Base-by-base conservation (phyloP, 257 asterid species). In the Scutellaria galericulata region DNA sequence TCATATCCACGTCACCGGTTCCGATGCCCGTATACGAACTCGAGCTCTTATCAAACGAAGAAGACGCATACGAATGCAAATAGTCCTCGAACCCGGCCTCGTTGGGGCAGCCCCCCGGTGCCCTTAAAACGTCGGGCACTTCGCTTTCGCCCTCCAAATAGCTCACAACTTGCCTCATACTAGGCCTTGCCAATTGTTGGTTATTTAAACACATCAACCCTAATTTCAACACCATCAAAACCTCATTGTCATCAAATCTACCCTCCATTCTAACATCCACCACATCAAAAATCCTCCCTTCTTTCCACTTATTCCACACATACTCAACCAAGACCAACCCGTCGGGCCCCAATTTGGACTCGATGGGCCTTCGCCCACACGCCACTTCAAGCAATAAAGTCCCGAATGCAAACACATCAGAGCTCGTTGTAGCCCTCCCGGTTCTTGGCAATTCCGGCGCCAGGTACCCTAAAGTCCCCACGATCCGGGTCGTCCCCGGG, bases 391-490 rank as follows among this genome's bases (percentile, higher is more conserved):
- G 84, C 80, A 88, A 58, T 10, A 84, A 71, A 10, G 88, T 79
- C 8, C 96, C 93, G 13, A 85, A 89, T 1, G 88, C 90, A 52
- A 69, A 87, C 63, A 87, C 85, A 48, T 89, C 96, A 0, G 93
- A 83, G 5, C 83, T 9, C 7, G 87, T 83, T 0, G 93, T 85
- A 64, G 89, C 86, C 55, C 80, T 57, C 6, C 92, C 96, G 0
- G 90, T 86, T 42, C 88, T 73, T 7, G 89, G 74, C 7, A 89
- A 41, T 58, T 89, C 92, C 0, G 92, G 96, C 0, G 96, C 96
- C 13, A 89, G 62, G 82, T 89, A 89, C 14, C 96, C 96, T 7
- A 89, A 58, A 0, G 96, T 87, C 37, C 96, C 93, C 65, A 87
- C 87, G 2, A 89, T 88, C 59, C 88, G 83, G 1, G 93, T 89